Evolutionary conservation across 805 yeast genomes (phyloP).

Genomic region (Candida ponderosae): DNA sequence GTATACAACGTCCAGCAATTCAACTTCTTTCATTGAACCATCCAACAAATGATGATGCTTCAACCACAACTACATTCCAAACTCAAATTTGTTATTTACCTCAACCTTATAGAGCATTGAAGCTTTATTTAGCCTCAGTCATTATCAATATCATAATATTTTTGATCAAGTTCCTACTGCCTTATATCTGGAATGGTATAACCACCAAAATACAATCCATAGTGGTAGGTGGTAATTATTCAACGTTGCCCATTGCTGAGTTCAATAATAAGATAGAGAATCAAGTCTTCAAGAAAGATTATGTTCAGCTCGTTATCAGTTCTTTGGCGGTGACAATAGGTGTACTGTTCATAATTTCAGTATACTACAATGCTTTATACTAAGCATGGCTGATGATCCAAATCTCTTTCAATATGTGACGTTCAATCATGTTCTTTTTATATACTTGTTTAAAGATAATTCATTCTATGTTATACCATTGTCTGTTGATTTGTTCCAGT

Average conservation of each 20-base stretch:
- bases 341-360: conserved; percentile 9
- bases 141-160: conserved; percentile 13
- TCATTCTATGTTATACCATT: too few species aligned
- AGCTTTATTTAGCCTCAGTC: conserved; percentile 23
- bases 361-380: conserved; percentile 15
- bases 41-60: conserved; percentile 21
- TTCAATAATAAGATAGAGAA: not conserved
- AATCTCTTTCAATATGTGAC: too few species aligned
- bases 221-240: not conserved
- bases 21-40: conserved; percentile 67
- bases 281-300: too few species aligned
- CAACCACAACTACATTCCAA: conserved; percentile 20
- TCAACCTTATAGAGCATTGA: conserved; percentile 38
- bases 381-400: too few species aligned
- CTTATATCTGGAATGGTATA: conserved; percentile 18
- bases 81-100: conserved; percentile 54
- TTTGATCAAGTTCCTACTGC: conserved; percentile 19
- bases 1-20: conserved; percentile 76
- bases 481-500: too few species aligned
- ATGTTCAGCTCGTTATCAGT: conserved; percentile 5
- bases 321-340: conserved; percentile 6
- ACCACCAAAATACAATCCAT: conserved; percentile 5
- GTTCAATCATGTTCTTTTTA: too few species aligned
- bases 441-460: too few species aligned
- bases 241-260: conserved; percentile 15